A percentile compares a stretch with the other conserved stretches of the same genome.
Conservation (phyloP, 2,329 filamentous ascomycete species). For the Albifimbria verrucaria region DNA sequence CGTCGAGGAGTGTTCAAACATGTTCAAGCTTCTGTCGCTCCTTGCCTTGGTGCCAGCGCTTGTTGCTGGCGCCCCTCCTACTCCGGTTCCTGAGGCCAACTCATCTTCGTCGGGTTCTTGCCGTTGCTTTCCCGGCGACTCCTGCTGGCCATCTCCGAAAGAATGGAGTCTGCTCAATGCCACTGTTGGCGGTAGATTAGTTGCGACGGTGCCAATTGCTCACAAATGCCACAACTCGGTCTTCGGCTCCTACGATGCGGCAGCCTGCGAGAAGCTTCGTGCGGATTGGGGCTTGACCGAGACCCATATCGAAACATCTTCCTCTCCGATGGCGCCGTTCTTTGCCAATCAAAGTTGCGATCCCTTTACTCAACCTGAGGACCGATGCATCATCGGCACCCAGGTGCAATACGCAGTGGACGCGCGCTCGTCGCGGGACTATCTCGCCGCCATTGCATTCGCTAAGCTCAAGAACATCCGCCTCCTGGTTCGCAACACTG, state of each 20-base stretch:
- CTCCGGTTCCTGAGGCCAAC: too few species aligned
- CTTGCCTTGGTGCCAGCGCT: too few species aligned
- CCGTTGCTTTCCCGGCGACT: constrained; percentile 48
- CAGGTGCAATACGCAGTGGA: constrained; percentile 37
- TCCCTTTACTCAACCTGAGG: constrained; percentile 31
- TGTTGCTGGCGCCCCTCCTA: too few species aligned
- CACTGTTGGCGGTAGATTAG: constrained; percentile 46
- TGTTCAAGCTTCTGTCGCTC: too few species aligned
- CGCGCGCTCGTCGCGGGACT: constrained; percentile 24
- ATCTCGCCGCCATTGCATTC: constrained; percentile 31
- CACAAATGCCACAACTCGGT: constrained; percentile 48
- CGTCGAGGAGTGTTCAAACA: too few species aligned
- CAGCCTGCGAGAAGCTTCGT: constrained; percentile 35
- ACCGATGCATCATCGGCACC: constrained; percentile 40
- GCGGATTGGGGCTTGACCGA: constrained; percentile 28
- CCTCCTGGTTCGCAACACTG: constrained; percentile 29
- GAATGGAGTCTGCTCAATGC: constrained; percentile 50
- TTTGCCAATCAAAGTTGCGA: constrained; percentile 35
- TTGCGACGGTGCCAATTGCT: constrained; percentile 51
- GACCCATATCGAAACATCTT: constrained; percentile 32
- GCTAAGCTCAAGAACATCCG: constrained; percentile 33
- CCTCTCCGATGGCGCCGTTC: constrained; percentile 36
- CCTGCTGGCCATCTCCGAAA: constrained; percentile 45
- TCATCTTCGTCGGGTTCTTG: too few species aligned
- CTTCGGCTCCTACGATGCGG: constrained; percentile 41